A percentile compares a stretch with the other conserved stretches of the same genome.
Evolutionary conservation across 768 basidiomycete genomes (phyloP).

Genomic region (Boletus eberwhitei): DNA sequence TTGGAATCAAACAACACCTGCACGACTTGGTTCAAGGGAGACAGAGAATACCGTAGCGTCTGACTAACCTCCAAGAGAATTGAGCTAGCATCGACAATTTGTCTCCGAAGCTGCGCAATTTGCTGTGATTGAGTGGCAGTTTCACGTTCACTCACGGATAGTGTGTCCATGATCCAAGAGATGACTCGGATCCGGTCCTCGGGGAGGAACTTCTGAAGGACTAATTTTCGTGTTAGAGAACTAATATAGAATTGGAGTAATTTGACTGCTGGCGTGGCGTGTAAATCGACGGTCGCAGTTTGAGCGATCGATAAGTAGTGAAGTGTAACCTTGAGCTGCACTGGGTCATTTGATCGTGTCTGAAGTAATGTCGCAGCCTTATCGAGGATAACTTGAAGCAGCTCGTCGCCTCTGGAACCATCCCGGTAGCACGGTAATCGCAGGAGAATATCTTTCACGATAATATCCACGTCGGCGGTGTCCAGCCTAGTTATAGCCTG

Average conservation of each 20-base stretch:
- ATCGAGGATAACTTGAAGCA: constrained; percentile 40
- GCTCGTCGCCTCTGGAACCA: constrained; percentile 33
- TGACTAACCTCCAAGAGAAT: constrained; percentile 44
- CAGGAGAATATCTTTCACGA: constrained; percentile 53
- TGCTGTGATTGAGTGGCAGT: constrained; percentile 24
- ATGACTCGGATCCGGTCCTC: constrained; percentile 47
- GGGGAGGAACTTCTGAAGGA: constrained; percentile 42
- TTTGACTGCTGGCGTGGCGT: constrained; percentile 40
- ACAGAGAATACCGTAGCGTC: not conserved
- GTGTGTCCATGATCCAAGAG: constrained; percentile 41
- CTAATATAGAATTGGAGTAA: constrained; percentile 54
- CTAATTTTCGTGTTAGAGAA: constrained; percentile 41
- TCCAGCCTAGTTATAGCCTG: constrained; percentile 51
- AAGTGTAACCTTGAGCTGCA: constrained; percentile 36
- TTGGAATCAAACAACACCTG: constrained; percentile 26
- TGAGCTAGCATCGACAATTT: constrained; percentile 49
- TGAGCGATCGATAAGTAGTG: constrained; percentile 47
- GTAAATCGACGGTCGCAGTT: constrained; percentile 41
- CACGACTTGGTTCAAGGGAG: constrained; percentile 1
- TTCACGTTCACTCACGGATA: constrained; percentile 38
- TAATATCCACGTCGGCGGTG: constrained; percentile 39
- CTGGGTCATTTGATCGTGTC: constrained; percentile 27
- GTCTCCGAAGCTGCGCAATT: constrained; percentile 39
- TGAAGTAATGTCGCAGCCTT: constrained; percentile 35
- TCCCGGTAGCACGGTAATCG: constrained; percentile 44